phyloP scores from a whole-genome alignment of 257 asterid genomes.

The Schizonepeta tenuifolia region DNA sequence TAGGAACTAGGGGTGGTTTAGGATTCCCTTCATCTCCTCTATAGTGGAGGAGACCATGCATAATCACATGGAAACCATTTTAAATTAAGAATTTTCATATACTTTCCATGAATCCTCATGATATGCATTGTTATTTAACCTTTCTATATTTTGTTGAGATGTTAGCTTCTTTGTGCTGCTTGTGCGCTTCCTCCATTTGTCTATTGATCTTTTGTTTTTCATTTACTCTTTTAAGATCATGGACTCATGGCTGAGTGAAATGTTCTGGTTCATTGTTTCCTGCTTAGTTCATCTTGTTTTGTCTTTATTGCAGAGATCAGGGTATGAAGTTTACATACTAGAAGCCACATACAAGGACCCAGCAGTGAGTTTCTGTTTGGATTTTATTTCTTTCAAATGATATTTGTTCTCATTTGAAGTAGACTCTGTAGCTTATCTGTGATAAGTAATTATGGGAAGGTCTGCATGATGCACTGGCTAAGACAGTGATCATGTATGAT shows the following conservation, averaged over 20 bases:
- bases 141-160: background rate
- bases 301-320: conserved; percentile 81
- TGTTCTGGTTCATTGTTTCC: conserved; percentile 21
- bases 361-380: conserved; percentile 57
- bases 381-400: conserved; percentile 16
- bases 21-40: background rate
- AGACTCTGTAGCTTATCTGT: conserved; percentile 17
- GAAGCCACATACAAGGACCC: conserved; percentile 98
- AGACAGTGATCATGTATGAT: background rate
- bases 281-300: conserved; percentile 33
- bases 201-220: conserved; percentile 26
- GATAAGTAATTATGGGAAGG: background rate
- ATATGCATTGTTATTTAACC: conserved; percentile 3
- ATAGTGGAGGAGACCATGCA: background rate
- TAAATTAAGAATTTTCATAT: conserved; percentile 8
- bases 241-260: conserved; percentile 27
- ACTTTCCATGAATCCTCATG: background rate
- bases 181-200: conserved; percentile 22
- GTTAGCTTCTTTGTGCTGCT: conserved; percentile 28
- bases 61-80: conserved; percentile 13
- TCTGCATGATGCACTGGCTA: conserved; percentile 14
- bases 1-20: background rate
- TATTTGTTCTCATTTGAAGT: background rate
- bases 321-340: conserved; percentile 91
- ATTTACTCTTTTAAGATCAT: conserved; percentile 15